These are phyloP conservation scores for Boletus reticuloceps DNA, from an alignment of 768 basidiomycete genomes.

Conservation along the genomic window DNA sequence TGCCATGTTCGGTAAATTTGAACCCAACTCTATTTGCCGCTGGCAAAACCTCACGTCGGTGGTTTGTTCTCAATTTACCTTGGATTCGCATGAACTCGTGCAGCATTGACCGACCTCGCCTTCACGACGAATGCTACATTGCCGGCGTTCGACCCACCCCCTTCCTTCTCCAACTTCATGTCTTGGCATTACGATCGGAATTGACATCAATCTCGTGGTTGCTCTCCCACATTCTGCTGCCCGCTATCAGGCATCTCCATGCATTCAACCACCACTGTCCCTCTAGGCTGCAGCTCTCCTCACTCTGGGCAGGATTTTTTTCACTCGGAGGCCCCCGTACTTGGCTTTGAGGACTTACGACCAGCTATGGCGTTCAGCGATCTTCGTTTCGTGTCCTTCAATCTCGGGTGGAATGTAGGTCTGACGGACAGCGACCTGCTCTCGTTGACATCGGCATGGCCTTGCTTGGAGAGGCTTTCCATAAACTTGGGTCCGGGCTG, in stretches of 20 bases:
- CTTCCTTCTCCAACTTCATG: no score
- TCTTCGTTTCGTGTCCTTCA: not conserved
- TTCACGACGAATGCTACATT: no score
- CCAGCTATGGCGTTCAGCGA: no score
- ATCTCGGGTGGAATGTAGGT: not conserved
- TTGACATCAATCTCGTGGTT: not conserved
- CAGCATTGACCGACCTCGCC: no score
- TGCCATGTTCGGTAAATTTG: not conserved
- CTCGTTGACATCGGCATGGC: slow-evolving; percentile 5
- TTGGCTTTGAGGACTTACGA: no score
- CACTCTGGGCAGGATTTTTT: not conserved
- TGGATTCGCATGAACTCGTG: no score
- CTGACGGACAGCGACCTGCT: not conserved
- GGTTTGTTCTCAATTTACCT: no score
- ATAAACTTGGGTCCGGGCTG: no score
- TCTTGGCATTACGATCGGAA: not conserved
- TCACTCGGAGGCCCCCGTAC: no score
- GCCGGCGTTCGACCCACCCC: no score
- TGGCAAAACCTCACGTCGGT: no score
- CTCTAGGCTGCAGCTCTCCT: not conserved
- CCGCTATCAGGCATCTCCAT: not conserved
- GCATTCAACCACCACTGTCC: no score
- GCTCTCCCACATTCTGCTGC: not conserved
- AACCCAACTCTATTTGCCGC: not conserved
- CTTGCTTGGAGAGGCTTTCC: not conserved